Evolutionary conservation across 2,329 filamentous ascomycete species (phyloP).

Genomic region (Lachnum nothofagi): DNA sequence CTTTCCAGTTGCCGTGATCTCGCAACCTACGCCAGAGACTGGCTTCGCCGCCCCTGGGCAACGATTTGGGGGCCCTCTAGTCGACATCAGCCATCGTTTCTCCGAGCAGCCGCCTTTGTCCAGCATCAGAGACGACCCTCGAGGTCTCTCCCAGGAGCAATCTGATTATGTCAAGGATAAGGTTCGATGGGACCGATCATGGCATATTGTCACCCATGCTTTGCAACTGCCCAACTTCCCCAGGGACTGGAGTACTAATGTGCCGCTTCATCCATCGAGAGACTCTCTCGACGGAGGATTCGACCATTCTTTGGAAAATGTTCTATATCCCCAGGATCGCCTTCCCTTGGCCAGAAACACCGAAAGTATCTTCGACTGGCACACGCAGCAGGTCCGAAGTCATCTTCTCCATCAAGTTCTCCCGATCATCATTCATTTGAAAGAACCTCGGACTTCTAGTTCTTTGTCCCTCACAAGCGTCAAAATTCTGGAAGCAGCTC

Average conservation of each 20-base stretch:
- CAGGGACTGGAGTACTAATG: conserved; percentile 37
- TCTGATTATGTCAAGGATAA: conserved; percentile 36
- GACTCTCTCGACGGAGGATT: conserved; percentile 39
- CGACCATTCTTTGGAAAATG: conserved; percentile 47
- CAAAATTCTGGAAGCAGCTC: conserved; percentile 54
- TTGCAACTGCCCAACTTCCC: conserved; percentile 52
- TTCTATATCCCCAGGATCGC: conserved; percentile 44
- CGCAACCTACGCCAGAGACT: conserved; percentile 27
- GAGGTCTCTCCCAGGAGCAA: conserved; percentile 1
- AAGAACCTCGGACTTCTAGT: conserved; percentile 33
- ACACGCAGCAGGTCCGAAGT: conserved; percentile 54
- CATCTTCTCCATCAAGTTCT: conserved; percentile 58
- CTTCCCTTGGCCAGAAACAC: conserved; percentile 48
- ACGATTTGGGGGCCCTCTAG: conserved; percentile 21
- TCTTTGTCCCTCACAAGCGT: conserved; percentile 49
- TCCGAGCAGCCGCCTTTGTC: conserved; percentile 1
- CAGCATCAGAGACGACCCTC: conserved; percentile 4
- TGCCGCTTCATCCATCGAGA: conserved; percentile 16
- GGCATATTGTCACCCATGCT: conserved; percentile 55
- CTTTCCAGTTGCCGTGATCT: conserved; percentile 25
- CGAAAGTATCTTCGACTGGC: conserved; percentile 55
- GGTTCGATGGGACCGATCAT: conserved; percentile 55
- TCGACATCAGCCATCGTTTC: conserved; percentile 2
- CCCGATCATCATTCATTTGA: conserved; percentile 46
- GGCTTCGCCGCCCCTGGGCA: conserved; percentile 25